Evolutionary conservation across 2,329 filamentous ascomycete species (phyloP).

Genomic region (Dactylellina haptotyla): DNA sequence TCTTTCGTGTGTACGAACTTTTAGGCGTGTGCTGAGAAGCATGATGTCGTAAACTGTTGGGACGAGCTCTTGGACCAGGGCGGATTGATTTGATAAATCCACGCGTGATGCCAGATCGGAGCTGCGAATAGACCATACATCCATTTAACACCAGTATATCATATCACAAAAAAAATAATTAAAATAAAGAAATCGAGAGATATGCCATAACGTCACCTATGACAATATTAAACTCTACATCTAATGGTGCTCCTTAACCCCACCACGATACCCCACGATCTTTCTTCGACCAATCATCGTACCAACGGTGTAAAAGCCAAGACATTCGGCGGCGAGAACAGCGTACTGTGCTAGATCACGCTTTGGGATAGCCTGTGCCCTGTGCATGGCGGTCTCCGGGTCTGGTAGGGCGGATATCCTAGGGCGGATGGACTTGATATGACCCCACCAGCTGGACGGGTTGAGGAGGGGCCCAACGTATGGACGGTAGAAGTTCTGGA

Average conservation of each 20-base stretch:
- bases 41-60: too few relatives aligned
- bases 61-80: too few relatives aligned
- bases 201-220: too few relatives aligned
- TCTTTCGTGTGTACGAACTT: too few relatives aligned
- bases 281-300: conserved; percentile 97
- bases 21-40: too few relatives aligned
- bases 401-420: conserved; percentile 65
- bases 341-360: conserved; percentile 77
- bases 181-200: too few relatives aligned
- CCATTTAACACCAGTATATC: too few relatives aligned
- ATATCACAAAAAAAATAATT: too few relatives aligned
- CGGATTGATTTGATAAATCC: too few relatives aligned
- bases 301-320: conserved; percentile 97
- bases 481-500: conserved; percentile 40
- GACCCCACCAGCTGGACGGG: conserved; percentile 47
- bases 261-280: conserved; percentile 89
- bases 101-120: too few relatives aligned
- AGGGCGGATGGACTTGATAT: conserved; percentile 60
- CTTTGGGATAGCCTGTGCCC: conserved; percentile 75
- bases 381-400: conserved; percentile 69
- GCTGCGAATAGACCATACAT: too few relatives aligned
- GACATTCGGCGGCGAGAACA: conserved; percentile 82
- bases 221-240: neutral
- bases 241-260: conserved; percentile 70
- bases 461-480: conserved; percentile 41